Base-by-base conservation (phyloP, 805 yeast species). In the Wickerhamomyces subpelliculosus region DNA sequence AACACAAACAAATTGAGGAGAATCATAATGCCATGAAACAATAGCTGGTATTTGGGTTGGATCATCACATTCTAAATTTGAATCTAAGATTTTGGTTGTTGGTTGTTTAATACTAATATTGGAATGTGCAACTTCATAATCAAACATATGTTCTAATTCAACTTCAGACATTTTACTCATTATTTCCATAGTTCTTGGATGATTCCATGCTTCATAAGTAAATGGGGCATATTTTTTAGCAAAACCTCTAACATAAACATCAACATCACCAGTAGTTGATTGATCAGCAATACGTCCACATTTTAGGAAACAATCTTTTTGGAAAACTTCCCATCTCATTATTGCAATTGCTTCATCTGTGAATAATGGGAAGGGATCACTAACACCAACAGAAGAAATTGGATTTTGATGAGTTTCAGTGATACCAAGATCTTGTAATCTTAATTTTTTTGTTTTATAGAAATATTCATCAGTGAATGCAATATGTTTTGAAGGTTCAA, bases 1-100 rank as follows among this genome's bases (percentile, higher is more conserved):
- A 12, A 74, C 80, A 52, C 79, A 74, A n/a, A 74, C 80, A 50
- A 72, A 73, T 3, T 80, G 80, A 37, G 70, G 72, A 16, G 74
- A 64, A 50, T 74, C 80, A 38, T 61, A 48, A 58, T 74, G 80
- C 80, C 80, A 74, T 30, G 73, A 74, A 27, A 73, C 77, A 26
- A 74, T 65, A 9, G 76, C 77, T 7, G 23, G 23, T 21, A 9
- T 21, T 21, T 21, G 8, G 23, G 23, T 9, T 6, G 9, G 8
- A 21, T 21, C 23, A 21, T 21, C 23, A 21, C 23, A 6, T 21
- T 7, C 6, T 21, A 21, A 21, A 6, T 21, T 21, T 9, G 9
- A 7, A 21, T 21, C 23, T 7, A n/a, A n/a, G n/a, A n/a, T n/a
- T n/a, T n/a, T n/a, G n/a, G 47, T 43, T 19, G 40, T n/a, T 7